phyloP scores from a whole-genome alignment of 441 rosid species.

The Gossypium laxum region DNA sequence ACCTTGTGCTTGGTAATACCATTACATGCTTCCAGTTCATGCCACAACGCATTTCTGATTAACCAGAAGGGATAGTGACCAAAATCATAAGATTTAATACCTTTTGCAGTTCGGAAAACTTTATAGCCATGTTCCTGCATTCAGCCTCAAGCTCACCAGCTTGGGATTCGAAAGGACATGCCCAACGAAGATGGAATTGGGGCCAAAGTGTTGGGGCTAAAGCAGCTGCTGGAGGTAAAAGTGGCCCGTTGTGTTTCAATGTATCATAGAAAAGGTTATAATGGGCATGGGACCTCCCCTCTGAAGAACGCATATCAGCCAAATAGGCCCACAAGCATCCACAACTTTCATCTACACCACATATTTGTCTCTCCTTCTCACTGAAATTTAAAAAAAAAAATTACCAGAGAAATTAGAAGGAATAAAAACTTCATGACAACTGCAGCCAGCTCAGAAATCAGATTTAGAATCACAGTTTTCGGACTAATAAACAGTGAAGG shows the following conservation, averaged over 20 bases:
- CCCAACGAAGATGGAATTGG: slow-evolving; percentile 95
- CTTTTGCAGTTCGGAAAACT: slow-evolving; percentile 66
- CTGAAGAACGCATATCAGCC: slow-evolving; percentile 54
- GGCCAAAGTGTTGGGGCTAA: slow-evolving; percentile 97
- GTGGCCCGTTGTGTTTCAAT: slow-evolving; percentile 42
- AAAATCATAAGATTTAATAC: slow-evolving; percentile 26
- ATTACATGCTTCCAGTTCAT: not conserved
- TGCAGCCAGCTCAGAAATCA: not conserved
- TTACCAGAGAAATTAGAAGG: not conserved
- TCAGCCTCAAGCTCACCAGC: slow-evolving; percentile 71
- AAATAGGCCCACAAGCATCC: slow-evolving; percentile 90
- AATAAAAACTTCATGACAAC: not conserved
- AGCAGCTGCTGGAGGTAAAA: slow-evolving; percentile 93
- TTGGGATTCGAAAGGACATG: slow-evolving; percentile 77
- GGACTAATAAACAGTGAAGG: not conserved
- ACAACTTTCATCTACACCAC: slow-evolving; percentile 53
- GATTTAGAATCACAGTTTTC: not conserved
- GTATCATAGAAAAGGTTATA: slow-evolving; percentile 74
- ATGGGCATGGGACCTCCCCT: slow-evolving; percentile 59
- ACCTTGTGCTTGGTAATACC: not conserved
- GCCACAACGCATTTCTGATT: not conserved
- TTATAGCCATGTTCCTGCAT: slow-evolving; percentile 60
- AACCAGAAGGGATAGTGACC: not conserved
- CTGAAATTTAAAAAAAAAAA: slow-evolving; percentile 33
- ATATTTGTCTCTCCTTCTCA: slow-evolving; percentile 79